Evolutionary conservation across 495 filamentous ascomycete genomes (phyloP), one percentile per base, ranked within the genome.

Genomic region (Gamarada debralockiae): DNA sequence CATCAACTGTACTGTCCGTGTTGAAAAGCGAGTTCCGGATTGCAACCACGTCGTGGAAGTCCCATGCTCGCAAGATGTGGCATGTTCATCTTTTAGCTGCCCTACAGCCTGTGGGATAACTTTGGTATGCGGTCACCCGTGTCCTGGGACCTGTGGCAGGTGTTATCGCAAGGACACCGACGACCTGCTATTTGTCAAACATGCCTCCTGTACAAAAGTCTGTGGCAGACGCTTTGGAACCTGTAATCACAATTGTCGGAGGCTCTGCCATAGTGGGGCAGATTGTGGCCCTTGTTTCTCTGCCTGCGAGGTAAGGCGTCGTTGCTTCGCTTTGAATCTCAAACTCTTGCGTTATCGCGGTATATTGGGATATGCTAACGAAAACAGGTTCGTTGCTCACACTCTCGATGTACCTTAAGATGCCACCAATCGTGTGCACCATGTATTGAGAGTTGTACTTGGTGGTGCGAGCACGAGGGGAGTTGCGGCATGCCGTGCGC

Each of bases 401-500:
- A 58, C 22, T 48, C 43, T 9, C 55, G 53, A 21, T 76, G 74
- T 18, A 71, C 74, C 14, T 72, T 74, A 52, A 48, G 43, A 3
- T 79, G 75, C 56, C 60, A 60, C 3, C 61, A 71, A 21, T 64
- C 61, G n/a, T 79, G 75, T 50, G 73, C 76, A 50, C 65, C 67
- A 65, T 75, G 66, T 62, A 65, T 64, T 15, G 21, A 23, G 20
- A 23, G n/a, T 36, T 57, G 37, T 25, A 48, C 36, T 21, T 43
- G 23, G 31, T 40, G 22, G 18, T 50, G 31, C 18, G 52, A 58
- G 40, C 59, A 52, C 25, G 15, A 14, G 45, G 33, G 33, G 13
- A 27, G 7, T 6, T 59, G 52, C 61, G 63, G 45, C 58, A 53
- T 24, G 41, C 45, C 27, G 15, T 84, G 75, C 52, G 73, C 72